Percentiles rank a stretch among this genome's conserved stretches.
These are phyloP conservation scores for Penicillium argentinense DNA, from an alignment of 495 filamentous ascomycete genomes.

Conservation along the genomic window DNA sequence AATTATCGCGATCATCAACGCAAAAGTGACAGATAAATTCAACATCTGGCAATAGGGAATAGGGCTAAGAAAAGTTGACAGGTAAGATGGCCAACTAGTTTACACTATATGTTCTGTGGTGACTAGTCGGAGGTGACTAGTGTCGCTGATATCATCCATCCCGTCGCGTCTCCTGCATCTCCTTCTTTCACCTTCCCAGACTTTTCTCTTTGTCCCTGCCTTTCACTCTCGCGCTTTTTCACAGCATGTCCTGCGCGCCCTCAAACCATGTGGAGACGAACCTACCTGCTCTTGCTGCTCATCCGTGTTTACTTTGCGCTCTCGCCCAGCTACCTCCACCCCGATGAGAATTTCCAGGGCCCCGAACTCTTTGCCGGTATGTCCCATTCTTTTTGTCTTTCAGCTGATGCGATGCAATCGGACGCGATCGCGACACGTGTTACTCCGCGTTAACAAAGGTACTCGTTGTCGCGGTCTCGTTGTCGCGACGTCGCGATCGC, in stretches of 20 bases:
- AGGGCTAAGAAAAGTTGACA: too few relatives aligned
- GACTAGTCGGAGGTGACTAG: too few relatives aligned
- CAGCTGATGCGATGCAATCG: not conserved
- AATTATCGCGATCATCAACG: too few relatives aligned
- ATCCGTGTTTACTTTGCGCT: constrained; percentile 93
- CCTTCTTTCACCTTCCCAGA: constrained; percentile 7
- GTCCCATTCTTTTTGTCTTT: constrained; percentile 25
- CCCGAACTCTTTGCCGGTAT: constrained; percentile 95
- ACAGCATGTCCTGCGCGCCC: constrained; percentile 22
- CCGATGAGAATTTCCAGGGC: constrained; percentile 98
- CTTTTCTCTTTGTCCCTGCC: constrained; percentile 7
- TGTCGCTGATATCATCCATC: too few relatives aligned
- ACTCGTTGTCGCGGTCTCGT: not conserved
- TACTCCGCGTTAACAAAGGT: constrained; percentile 1
- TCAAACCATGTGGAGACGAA: constrained; percentile 81
- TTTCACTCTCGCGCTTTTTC: constrained; percentile 8
- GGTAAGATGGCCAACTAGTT: too few relatives aligned
- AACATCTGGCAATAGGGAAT: too few relatives aligned
- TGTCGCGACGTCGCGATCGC: not conserved
- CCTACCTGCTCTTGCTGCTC: constrained; percentile 78
- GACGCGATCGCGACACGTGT: not conserved
- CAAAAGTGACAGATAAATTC: too few relatives aligned
- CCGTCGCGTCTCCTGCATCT: not conserved
- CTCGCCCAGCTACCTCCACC: constrained; percentile 93
- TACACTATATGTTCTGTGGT: too few relatives aligned